A percentile compares a stretch with the other conserved stretches of the same genome.
phyloP scores from a whole-genome alignment of 441 rosid genomes.

The Corymbia citriodora region DNA sequence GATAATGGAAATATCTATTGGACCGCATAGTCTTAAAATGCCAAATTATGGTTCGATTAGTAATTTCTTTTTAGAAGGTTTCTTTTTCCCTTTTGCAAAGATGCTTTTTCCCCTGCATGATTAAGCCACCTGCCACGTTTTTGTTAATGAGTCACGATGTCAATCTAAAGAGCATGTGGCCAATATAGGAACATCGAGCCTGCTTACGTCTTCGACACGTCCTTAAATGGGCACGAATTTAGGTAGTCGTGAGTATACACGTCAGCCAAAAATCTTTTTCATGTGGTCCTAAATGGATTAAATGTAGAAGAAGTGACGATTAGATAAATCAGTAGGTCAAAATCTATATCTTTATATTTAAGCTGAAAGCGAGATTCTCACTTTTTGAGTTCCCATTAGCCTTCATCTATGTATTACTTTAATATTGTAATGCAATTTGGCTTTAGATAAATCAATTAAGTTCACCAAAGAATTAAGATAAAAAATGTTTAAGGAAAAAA shows the following conservation, averaged over 20 bases:
- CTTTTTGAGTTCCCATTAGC: background rate
- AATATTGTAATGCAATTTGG: background rate
- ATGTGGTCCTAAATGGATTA: background rate
- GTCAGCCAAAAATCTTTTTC: background rate
- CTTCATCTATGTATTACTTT: background rate
- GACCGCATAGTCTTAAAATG: background rate
- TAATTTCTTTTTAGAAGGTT: background rate
- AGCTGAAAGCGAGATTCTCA: background rate
- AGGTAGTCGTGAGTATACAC: fast-evolving
- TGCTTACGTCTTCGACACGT: background rate
- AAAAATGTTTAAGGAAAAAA: background rate
- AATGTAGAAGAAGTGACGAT: background rate
- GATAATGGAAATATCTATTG: background rate
- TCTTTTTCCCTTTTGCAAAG: background rate
- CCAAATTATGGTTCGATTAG: background rate
- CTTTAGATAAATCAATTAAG: background rate
- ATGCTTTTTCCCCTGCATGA: background rate
- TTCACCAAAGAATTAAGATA: background rate
- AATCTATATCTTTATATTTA: background rate
- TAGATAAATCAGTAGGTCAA: background rate
- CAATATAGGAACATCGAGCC: background rate
- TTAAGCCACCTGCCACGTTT: background rate
- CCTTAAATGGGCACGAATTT: background rate
- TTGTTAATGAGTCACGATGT: background rate
- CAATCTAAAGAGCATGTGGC: background rate